Conservation (phyloP, 805 yeast genomes). For the Nakazawaea anatomiae region DNA sequence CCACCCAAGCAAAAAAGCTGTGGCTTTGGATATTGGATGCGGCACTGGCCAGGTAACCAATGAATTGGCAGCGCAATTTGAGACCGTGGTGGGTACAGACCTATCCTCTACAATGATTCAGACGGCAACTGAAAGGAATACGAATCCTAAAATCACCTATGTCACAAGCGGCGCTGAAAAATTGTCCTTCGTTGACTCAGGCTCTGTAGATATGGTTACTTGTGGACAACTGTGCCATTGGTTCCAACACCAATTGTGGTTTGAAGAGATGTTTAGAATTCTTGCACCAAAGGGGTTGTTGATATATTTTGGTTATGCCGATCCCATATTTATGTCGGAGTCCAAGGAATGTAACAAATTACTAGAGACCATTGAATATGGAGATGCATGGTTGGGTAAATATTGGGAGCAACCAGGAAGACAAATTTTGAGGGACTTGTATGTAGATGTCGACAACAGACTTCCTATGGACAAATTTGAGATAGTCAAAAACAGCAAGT, state of each 20-base stretch:
- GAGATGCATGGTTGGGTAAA: slow-evolving; percentile 46
- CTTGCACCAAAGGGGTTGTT: slow-evolving; percentile 40
- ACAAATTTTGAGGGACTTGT: slow-evolving; percentile 36
- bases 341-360: slow-evolving; percentile 53
- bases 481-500: slow-evolving; percentile 20
- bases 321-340: slow-evolving; percentile 47
- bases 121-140: slow-evolving; percentile 30
- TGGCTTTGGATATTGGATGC: slow-evolving; percentile 71
- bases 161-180: slow-evolving; percentile 18
- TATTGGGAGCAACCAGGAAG: slow-evolving; percentile 91
- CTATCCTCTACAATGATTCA: slow-evolving; percentile 40
- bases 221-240: slow-evolving; percentile 90
- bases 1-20: slow-evolving; percentile 18
- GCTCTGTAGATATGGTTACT: slow-evolving; percentile 52
- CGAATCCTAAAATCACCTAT: slow-evolving; percentile 14
- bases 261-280: slow-evolving; percentile 26
- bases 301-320: slow-evolving; percentile 76
- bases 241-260: slow-evolving; percentile 36
- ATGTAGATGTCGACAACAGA: slow-evolving; percentile 32
- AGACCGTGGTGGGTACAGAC: slow-evolving; percentile 39
- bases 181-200: slow-evolving; percentile 21
- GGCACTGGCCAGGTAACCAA: slow-evolving; percentile 73
- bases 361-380: slow-evolving; percentile 36
- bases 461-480: slow-evolving; percentile 36
- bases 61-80: slow-evolving; percentile 27